A percentile compares a stretch with the other conserved stretches of the same genome.
Conservation (phyloP, 768 basidiomycete genomes). For the Mrakia gelida region DNA sequence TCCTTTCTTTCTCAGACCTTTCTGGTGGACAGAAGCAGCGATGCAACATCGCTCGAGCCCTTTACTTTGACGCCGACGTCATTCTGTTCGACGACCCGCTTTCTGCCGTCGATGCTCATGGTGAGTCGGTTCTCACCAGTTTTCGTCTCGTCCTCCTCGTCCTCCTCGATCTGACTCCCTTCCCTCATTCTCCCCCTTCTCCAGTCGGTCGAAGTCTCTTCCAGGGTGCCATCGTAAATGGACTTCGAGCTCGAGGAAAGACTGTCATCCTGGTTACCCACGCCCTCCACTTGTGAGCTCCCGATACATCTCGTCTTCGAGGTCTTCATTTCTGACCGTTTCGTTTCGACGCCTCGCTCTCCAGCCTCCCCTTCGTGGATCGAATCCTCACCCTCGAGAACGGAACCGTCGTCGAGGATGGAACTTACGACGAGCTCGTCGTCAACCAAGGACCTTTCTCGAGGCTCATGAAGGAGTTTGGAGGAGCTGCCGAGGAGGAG, state of each 20-base stretch:
- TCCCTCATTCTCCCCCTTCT: not conserved
- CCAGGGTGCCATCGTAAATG: constrained; percentile 70
- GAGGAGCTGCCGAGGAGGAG: constrained; percentile 48
- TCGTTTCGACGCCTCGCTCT: too few relatives aligned
- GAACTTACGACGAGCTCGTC: constrained; percentile 72
- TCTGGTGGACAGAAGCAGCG: constrained; percentile 59
- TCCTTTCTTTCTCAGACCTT: constrained; percentile 46
- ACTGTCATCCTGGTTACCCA: constrained; percentile 88
- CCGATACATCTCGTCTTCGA: too few relatives aligned
- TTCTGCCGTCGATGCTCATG: constrained; percentile 81
- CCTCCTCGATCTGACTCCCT: not conserved
- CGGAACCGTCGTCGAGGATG: constrained; percentile 71
- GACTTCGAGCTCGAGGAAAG: constrained; percentile 53
- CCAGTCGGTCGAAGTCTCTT: constrained; percentile 75
- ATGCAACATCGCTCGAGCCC: constrained; percentile 77
- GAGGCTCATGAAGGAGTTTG: constrained; percentile 59
- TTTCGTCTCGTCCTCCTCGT: not conserved
- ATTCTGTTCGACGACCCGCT: constrained; percentile 88
- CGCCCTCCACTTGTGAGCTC: constrained; percentile 64
- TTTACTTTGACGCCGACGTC: constrained; percentile 81
- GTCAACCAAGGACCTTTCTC: constrained; percentile 55
- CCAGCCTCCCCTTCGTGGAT: constrained; percentile 60
- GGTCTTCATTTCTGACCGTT: too few relatives aligned
- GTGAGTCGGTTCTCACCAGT: not conserved
- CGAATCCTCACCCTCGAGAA: constrained; percentile 75